These are phyloP conservation scores for Fusarium cyanostomum DNA, from an alignment of 2,329 filamentous ascomycete genomes.

Conservation along the genomic window DNA sequence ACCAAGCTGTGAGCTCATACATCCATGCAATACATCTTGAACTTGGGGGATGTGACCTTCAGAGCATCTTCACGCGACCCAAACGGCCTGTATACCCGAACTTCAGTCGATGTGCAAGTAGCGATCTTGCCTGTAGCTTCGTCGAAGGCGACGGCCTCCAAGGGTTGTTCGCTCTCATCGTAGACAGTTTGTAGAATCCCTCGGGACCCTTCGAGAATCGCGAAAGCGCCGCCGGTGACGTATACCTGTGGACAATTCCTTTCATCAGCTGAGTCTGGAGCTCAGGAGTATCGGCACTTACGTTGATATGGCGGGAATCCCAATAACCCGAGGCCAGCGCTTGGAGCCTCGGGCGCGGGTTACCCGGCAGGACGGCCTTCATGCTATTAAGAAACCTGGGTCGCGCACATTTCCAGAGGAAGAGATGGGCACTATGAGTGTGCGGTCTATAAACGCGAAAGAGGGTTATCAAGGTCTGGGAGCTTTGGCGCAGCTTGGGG, in stretches of 20 bases:
- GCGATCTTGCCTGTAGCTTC: constrained; percentile 87
- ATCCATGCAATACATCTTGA: not conserved
- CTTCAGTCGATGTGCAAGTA: constrained; percentile 70
- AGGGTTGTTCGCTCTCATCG: constrained; percentile 74
- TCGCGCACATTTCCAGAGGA: constrained; percentile 36
- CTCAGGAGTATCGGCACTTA: constrained; percentile 52
- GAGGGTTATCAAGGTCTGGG: constrained; percentile 3
- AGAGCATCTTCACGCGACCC: constrained; percentile 74
- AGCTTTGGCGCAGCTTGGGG: constrained; percentile 19
- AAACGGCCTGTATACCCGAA: constrained; percentile 83
- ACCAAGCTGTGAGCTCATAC: constrained; percentile 38
- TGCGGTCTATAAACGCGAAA: constrained; percentile 3
- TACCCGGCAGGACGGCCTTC: constrained; percentile 82
- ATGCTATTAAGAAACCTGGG: constrained; percentile 60
- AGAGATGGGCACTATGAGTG: constrained; percentile 11
- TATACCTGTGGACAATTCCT: constrained; percentile 69
- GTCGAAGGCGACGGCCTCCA: constrained; percentile 84
- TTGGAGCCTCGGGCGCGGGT: constrained; percentile 80
- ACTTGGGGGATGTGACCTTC: constrained; percentile 65
- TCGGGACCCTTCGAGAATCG: constrained; percentile 79
- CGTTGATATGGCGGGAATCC: constrained; percentile 77
- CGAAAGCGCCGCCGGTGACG: constrained; percentile 86
- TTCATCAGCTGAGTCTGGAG: constrained; percentile 16
- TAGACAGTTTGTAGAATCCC: constrained; percentile 90
- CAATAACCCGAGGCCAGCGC: constrained; percentile 78